Conservation (phyloP, 768 basidiomycete species). For the Podaxis sp. region DNA sequence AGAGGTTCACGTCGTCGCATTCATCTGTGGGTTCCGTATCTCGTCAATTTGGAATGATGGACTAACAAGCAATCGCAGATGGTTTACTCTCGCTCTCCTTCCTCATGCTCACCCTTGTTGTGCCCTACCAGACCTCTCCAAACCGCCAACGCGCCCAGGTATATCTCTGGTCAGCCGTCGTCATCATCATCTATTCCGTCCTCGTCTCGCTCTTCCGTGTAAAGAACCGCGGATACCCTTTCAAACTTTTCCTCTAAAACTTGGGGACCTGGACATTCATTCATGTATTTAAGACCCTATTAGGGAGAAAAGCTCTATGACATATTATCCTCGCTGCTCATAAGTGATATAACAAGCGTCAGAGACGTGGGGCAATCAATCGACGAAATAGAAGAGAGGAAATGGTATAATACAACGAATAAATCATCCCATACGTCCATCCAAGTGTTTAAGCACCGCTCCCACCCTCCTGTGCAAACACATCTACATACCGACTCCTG, state of each 20-base stretch:
- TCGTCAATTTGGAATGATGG: not conserved
- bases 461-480: slow-evolving; percentile 62
- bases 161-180: slow-evolving; percentile 84
- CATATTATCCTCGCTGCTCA: slow-evolving; percentile 4
- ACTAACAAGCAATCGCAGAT: slow-evolving; percentile 50
- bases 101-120: slow-evolving; percentile 74
- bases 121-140: slow-evolving; percentile 75
- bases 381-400: slow-evolving; percentile 13
- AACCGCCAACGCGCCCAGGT: slow-evolving; percentile 79
- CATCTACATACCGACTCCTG: slow-evolving; percentile 85
- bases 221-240: slow-evolving; percentile 89
- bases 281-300: slow-evolving; percentile 10
- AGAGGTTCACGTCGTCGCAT: slow-evolving; percentile 84
- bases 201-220: slow-evolving; percentile 84
- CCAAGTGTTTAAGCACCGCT: slow-evolving; percentile 20
- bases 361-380: slow-evolving; percentile 14
- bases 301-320: slow-evolving; percentile 16
- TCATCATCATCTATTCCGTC: slow-evolving; percentile 83
- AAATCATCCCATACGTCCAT: slow-evolving; percentile 18
- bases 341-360: not conserved
- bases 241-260: slow-evolving; percentile 66
- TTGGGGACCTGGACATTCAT: slow-evolving; percentile 1
- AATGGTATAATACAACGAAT: slow-evolving; percentile 12
- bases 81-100: slow-evolving; percentile 78
- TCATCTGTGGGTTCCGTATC: slow-evolving; percentile 66